These are phyloP conservation scores for Logfia minima DNA, from an alignment of 129 eudicot species.

Conservation along the genomic window DNA sequence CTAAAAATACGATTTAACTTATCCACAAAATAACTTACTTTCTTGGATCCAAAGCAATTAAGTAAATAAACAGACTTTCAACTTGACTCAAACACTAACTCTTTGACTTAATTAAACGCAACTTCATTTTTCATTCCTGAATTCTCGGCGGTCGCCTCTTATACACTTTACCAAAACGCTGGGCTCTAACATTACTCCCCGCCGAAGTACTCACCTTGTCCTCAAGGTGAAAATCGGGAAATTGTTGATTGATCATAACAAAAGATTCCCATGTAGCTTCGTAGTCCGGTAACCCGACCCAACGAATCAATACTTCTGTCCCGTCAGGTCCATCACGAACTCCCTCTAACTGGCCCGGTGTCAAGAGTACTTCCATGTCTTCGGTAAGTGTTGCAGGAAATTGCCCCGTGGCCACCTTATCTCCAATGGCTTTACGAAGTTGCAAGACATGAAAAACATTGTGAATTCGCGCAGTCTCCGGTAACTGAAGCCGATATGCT, in stretches of 20 bases:
- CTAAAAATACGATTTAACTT: too few species aligned
- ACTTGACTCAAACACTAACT: too few species aligned
- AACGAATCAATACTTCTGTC: neutral
- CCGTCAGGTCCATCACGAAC: neutral
- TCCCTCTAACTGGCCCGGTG: too few species aligned
- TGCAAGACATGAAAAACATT: neutral
- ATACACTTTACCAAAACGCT: neutral
- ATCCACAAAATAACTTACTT: too few species aligned
- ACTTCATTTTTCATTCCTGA: too few species aligned
- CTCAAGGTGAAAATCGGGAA: neutral
- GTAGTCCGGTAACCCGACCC: neutral
- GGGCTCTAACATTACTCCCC: neutral
- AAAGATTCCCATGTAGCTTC: neutral
- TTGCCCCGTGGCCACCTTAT: neutral
- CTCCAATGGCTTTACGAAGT: neutral
- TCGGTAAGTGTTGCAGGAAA: neutral
- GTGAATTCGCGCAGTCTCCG: neutral
- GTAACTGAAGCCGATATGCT: neutral
- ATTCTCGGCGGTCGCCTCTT: neutral
- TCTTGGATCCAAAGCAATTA: too few species aligned
- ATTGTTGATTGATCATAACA: neutral
- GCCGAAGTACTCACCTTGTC: constrained; percentile 1
- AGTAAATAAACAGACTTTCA: too few species aligned
- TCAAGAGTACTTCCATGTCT: neutral
- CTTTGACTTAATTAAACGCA: too few species aligned